Base-by-base conservation (phyloP, 2,329 filamentous ascomycete species). In the Chaetomium sp. region DNA sequence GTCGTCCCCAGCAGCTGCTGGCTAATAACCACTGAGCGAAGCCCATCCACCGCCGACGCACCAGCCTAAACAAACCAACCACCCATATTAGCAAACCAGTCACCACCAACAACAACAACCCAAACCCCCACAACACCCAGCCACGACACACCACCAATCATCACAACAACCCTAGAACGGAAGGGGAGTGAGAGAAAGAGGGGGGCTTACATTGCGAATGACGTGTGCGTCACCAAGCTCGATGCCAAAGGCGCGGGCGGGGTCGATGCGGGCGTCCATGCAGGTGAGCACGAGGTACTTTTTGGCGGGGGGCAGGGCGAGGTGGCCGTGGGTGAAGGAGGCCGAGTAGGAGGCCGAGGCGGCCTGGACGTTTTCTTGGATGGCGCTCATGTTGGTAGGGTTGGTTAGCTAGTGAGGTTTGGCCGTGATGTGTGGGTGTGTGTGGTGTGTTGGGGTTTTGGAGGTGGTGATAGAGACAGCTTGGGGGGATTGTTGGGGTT, bases 211-310 rank as follows among this genome's bases (percentile, higher is more conserved):
- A 69, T 93, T 93, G 65, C 90, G 86, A 65, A 93, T 89, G 35
- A 93, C 85, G 75, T 95, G 91, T 0, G 91, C 91, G 68, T 93
- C 90, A 49, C 91, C 91, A 21, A 91, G 83, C 23, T 83, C 78
- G 64, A 93, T 88, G 9, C 88, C 89, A 61, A 92, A 89, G 1
- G 89, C 89, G 13, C 83, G 79, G 3, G 86, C 83, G 0, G 91
- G 87, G 71, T 94, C 83, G 70, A 88, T 80, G 59, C 91, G 86
- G 5, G 91, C 89, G 72, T 95, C 91, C 90, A 95, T 95, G 77
- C 91, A 95, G 0, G 90, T 91, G 53, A 94, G 83, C 68, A 90
- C 79, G 8, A 86, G 79, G 72, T 90, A 90, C 70, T 88, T 85
- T 77, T 89, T 90, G 10, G 85, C 85, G 0, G 90, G 90, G 0